phyloP scores from a whole-genome alignment of 306 rosid genomes.

The Phaseolus lunatus region DNA sequence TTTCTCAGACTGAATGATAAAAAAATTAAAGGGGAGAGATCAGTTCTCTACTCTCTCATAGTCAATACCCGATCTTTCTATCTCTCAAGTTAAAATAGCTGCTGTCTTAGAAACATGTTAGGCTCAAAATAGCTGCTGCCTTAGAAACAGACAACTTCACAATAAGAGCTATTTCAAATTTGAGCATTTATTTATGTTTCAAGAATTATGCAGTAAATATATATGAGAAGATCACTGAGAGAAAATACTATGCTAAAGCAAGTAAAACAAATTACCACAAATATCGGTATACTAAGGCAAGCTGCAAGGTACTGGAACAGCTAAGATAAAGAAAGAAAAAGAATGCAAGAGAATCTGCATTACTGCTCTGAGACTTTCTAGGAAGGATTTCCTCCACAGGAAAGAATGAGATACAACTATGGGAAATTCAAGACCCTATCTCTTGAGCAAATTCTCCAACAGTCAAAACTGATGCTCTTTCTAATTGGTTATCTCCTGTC shows the following conservation, averaged over 20 bases:
- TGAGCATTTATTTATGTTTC: neutral
- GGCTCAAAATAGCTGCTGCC: too few species aligned
- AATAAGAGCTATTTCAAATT: neutral
- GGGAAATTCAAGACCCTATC: neutral
- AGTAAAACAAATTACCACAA: slow-evolving; percentile 1
- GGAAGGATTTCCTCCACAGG: neutral
- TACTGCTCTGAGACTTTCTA: neutral
- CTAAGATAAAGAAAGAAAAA: neutral
- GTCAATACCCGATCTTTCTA: neutral
- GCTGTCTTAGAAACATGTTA: too few species aligned
- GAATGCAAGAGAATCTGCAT: neutral
- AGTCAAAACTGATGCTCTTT: too few species aligned
- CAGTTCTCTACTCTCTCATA: slow-evolving; percentile 31
- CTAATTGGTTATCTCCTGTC: too few species aligned
- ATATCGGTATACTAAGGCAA: slow-evolving; percentile 1
- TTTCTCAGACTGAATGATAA: slow-evolving; percentile 5
- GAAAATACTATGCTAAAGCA: neutral
- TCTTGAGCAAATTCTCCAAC: neutral
- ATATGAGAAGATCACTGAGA: neutral
- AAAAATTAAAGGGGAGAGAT: slow-evolving; percentile 10
- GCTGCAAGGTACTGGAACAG: neutral
- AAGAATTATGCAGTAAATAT: neutral
- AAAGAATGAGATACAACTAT: neutral
- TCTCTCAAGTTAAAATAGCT: slow-evolving; percentile 22
- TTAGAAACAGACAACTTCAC: slow-evolving; percentile 23